Evolutionary conservation across 495 filamentous ascomycete species (phyloP).

Genomic region (Tuber borchii): DNA sequence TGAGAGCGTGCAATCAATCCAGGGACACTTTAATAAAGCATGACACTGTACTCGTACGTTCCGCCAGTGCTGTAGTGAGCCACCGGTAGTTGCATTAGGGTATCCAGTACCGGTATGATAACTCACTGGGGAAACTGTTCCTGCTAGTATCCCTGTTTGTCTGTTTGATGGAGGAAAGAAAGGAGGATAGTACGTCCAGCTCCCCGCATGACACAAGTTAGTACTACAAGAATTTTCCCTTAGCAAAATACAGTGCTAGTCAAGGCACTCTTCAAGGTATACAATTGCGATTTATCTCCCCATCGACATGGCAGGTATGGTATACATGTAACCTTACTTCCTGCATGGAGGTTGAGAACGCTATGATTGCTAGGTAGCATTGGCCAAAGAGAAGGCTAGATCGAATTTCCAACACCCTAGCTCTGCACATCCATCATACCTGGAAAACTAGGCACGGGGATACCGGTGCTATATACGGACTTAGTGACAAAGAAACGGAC

Average conservation of each 20-base stretch:
- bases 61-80: neutral
- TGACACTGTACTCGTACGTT: neutral
- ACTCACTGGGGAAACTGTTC: neutral
- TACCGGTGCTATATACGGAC: neutral
- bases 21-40: too few species aligned
- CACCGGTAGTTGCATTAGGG: neutral
- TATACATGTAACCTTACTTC: neutral
- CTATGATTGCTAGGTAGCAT: neutral
- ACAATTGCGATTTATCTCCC: neutral
- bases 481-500: neutral
- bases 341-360: neutral
- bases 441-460: neutral
- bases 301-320: neutral
- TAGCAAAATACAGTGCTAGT: neutral
- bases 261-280: neutral
- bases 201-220: neutral
- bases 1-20: too few species aligned
- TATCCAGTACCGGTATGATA: neutral
- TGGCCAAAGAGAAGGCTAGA: neutral
- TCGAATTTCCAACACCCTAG: neutral
- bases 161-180: neutral
- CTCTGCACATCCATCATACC: neutral
- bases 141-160: neutral
- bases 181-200: neutral
- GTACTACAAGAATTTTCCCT: neutral